Percentiles rank a stretch among this genome's conserved stretches.
These are phyloP conservation scores for Populus euphratica DNA, from an alignment of 345 rosid genomes.

Conservation along the genomic window DNA sequence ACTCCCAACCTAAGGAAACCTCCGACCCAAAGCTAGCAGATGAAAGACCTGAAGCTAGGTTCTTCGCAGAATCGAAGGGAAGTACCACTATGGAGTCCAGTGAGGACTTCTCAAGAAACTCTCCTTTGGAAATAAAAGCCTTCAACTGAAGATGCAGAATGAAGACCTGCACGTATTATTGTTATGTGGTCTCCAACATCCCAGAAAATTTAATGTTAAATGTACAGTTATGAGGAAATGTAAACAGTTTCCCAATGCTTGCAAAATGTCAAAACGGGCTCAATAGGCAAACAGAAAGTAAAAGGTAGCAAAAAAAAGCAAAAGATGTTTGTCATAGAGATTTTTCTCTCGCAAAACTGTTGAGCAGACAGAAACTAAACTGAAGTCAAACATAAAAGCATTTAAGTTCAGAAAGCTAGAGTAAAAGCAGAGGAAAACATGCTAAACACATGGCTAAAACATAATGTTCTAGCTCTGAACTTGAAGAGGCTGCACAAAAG, in stretches of 20 bases:
- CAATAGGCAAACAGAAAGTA: background rate
- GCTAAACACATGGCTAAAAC: background rate
- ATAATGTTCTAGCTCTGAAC: background rate
- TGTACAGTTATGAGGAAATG: background rate
- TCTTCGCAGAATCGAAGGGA: slow-evolving; percentile 32
- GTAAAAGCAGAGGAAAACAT: background rate
- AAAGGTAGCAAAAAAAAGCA: background rate
- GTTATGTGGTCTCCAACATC: slow-evolving; percentile 12
- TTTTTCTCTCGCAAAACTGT: too few relatives aligned
- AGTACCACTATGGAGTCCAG: slow-evolving; percentile 20
- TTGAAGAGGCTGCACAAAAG: background rate
- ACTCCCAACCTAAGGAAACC: slow-evolving; percentile 45
- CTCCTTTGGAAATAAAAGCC: slow-evolving; percentile 37
- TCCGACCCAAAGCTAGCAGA: slow-evolving; percentile 65
- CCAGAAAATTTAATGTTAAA: background rate
- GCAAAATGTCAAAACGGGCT: background rate
- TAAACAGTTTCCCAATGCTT: background rate
- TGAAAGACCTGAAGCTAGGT: slow-evolving; percentile 38
- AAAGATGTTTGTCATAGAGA: background rate
- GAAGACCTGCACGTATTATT: slow-evolving; percentile 34
- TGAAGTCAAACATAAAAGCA: background rate
- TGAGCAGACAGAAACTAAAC: too few relatives aligned
- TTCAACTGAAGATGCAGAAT: slow-evolving; percentile 58
- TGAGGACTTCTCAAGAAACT: slow-evolving; percentile 37
- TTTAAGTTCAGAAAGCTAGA: background rate